Conservation (phyloP, 2,329 filamentous ascomycete genomes). For the Colletotrichum kahawae region DNA sequence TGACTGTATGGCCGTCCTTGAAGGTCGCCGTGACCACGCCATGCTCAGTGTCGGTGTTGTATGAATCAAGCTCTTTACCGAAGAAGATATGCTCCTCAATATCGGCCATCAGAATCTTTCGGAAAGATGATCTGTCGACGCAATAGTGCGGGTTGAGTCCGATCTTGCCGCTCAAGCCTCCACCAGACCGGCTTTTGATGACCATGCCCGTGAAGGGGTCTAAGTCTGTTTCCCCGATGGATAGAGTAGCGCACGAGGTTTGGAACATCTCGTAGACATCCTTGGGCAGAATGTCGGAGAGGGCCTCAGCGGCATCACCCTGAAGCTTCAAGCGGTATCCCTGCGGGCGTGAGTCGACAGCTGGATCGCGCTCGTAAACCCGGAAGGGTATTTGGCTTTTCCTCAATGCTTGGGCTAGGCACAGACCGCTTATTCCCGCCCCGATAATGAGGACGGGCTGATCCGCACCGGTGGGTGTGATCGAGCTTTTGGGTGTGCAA, state of each 20-base stretch:
- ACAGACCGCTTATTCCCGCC: constrained; percentile 39
- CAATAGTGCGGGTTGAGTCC: constrained; percentile 44
- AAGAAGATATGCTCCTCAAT: background rate
- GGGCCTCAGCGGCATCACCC: background rate
- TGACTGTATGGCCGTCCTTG: constrained; percentile 61
- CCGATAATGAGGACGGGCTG: constrained; percentile 38
- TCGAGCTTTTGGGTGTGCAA: background rate
- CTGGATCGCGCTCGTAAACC: constrained; percentile 57
- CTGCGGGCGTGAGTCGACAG: constrained; percentile 60
- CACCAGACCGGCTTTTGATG: constrained; percentile 36
- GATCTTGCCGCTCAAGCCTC: constrained; percentile 60
- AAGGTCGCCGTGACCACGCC: constrained; percentile 63
- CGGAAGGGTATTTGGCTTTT: constrained; percentile 41
- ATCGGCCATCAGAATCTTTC: background rate
- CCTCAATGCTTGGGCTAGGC: constrained; percentile 38
- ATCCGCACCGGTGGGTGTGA: background rate
- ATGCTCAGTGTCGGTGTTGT: constrained; percentile 48
- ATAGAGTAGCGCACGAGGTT: background rate
- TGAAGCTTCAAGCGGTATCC: constrained; percentile 64
- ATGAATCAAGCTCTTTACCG: background rate
- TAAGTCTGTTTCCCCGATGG: background rate
- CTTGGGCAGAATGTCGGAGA: background rate
- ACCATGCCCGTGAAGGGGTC: background rate
- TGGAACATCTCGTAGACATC: background rate
- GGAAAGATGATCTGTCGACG: constrained; percentile 42